Percentiles rank a stretch among this genome's conserved stretches.
These are phyloP conservation scores for Brassica rapa DNA, from an alignment of 345 rosid genomes.

Conservation along the genomic window DNA sequence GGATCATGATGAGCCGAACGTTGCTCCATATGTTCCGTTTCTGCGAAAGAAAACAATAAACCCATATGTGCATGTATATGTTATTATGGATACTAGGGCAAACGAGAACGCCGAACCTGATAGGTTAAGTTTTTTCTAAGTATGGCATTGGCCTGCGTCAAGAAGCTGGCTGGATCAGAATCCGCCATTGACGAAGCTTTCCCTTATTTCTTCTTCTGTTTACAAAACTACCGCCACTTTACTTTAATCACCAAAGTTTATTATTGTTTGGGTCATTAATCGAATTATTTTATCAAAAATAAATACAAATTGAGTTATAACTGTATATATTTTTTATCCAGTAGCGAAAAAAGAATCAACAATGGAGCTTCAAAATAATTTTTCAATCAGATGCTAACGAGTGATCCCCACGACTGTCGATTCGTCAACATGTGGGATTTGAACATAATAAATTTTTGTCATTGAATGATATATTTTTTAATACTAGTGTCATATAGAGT, in stretches of 20 bases:
- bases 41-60: conserved; percentile 38
- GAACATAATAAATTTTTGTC: neutral
- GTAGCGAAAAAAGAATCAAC: neutral
- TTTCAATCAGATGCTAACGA: neutral
- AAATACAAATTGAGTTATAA: too few species aligned
- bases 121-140: conserved; percentile 79
- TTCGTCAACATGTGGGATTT: conserved; percentile 2
- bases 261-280: too few species aligned
- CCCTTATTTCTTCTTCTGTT: neutral
- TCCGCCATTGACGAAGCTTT: conserved; percentile 48
- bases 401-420: conserved; percentile 13
- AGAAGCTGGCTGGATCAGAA: conserved; percentile 54
- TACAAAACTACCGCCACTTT: too few species aligned
- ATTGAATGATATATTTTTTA: neutral
- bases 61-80: neutral
- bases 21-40: conserved; percentile 69
- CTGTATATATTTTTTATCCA: too few species aligned
- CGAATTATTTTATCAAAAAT: too few species aligned
- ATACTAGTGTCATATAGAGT: too few species aligned
- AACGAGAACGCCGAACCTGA: conserved; percentile 53
- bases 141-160: conserved; percentile 75
- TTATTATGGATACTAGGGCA: neutral
- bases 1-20: conserved; percentile 68
- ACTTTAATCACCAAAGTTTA: too few species aligned
- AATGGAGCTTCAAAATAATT: neutral